Evolutionary conservation across 208 protist species (phyloP).

Genomic region (Acanthamoeba sp.): DNA sequence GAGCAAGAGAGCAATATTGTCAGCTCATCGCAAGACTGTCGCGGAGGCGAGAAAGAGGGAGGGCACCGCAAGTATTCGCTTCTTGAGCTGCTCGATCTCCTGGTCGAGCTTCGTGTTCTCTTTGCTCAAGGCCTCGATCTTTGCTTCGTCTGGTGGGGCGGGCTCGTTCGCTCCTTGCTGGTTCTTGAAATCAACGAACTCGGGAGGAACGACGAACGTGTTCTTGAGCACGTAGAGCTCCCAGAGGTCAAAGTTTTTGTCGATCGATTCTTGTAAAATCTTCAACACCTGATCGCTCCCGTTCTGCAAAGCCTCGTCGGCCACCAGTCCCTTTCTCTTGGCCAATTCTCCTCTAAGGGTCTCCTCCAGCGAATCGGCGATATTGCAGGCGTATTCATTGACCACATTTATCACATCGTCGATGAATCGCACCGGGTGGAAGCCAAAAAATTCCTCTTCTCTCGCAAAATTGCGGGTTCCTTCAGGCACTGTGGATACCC

Average conservation of each 20-base stretch:
- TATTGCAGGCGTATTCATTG: constrained; percentile 50
- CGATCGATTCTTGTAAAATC: constrained; percentile 25
- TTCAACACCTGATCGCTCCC: constrained; percentile 56
- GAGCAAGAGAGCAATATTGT: neutral
- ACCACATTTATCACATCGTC: constrained; percentile 56
- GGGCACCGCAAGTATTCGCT: constrained; percentile 28
- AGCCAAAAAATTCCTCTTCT: constrained; percentile 66
- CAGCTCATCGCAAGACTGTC: neutral
- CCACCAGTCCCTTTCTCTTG: neutral
- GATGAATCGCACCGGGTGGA: constrained; percentile 20
- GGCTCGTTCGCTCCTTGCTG: neutral
- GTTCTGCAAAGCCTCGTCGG: neutral
- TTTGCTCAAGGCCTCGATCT: neutral
- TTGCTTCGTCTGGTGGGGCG: neutral
- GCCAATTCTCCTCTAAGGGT: neutral
- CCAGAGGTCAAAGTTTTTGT: constrained; percentile 68
- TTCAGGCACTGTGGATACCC: neutral
- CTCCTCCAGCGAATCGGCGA: constrained; percentile 43
- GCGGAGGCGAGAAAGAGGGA: neutral
- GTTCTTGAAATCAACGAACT: neutral
- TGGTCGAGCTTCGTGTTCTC: constrained; percentile 2
- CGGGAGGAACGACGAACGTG: constrained; percentile 64
- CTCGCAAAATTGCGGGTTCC: constrained; percentile 2
- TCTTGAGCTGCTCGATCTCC: constrained; percentile 46
- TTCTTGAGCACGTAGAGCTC: constrained; percentile 71